Percentiles rank a stretch among this genome's conserved stretches.
Evolutionary conservation across 805 yeast species (phyloP).

Genomic region (Wickerhamiella hasegawae): DNA sequence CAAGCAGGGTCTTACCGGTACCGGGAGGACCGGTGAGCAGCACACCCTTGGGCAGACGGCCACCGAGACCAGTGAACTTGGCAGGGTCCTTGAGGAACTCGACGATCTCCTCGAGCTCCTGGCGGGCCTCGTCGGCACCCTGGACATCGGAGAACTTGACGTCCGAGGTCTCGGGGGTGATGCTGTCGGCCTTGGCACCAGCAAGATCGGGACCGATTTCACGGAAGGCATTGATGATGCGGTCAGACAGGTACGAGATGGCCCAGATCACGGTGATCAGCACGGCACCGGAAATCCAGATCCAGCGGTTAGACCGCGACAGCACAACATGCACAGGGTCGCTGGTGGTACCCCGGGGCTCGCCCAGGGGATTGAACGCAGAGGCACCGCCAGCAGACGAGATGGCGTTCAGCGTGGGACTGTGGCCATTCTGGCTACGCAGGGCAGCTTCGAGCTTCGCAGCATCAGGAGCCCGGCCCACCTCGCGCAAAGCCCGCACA

Average conservation of each 20-base stretch:
- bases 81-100: conserved; percentile 93
- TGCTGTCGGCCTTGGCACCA: conserved; percentile 53
- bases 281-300: conserved; percentile 73
- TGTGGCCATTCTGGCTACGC: not conserved
- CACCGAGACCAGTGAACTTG: conserved; percentile 91
- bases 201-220: conserved; percentile 19
- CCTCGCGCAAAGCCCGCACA: conserved; percentile 59
- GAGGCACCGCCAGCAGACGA: conserved; percentile 7
- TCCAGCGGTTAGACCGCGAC: conserved; percentile 51
- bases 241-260: conserved; percentile 64
- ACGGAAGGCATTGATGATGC: conserved; percentile 29
- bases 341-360: conserved; percentile 20
- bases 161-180: conserved; percentile 71
- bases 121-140: conserved; percentile 97
- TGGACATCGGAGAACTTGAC: conserved; percentile 86
- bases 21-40: conserved; percentile 97
- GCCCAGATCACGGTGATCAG: conserved; percentile 49
- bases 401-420: conserved; percentile 7
- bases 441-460: conserved; percentile 9
- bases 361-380: not conserved
- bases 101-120: conserved; percentile 95
- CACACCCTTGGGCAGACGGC: conserved; percentile 94
- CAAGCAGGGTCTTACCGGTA: conserved; percentile 92
- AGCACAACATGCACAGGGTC: conserved; percentile 93
- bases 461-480: conserved; percentile 58